Evolutionary conservation across 768 basidiomycete genomes (phyloP).

Genomic region (Rhodotorula kratochvilovae): DNA sequence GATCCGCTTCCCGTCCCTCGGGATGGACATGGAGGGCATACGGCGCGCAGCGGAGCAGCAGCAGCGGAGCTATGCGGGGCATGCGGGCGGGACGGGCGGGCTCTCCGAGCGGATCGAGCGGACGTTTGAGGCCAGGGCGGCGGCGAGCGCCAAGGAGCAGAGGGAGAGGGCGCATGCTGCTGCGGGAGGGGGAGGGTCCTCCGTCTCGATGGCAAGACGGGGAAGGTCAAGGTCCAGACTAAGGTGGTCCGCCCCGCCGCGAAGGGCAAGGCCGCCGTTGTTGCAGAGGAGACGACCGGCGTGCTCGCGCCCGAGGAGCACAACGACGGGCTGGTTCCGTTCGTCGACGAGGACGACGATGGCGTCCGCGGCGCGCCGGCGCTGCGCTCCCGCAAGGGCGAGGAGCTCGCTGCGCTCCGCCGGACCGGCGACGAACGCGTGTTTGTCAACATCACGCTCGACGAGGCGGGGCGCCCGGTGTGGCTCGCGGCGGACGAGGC

Average conservation of each 20-base stretch:
- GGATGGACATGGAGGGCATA: not conserved
- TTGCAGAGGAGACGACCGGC: not conserved
- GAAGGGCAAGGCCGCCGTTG: not conserved
- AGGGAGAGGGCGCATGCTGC: not conserved
- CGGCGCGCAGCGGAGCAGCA: not conserved
- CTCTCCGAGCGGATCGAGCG: conserved; percentile 18
- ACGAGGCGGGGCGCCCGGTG: not conserved
- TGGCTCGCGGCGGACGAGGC: not conserved
- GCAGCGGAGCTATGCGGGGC: conserved; percentile 19
- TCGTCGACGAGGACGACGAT: conserved; percentile 14
- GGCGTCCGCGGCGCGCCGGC: not conserved
- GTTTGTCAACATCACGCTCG: conserved; percentile 3
- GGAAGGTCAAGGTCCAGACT: conserved; percentile 30
- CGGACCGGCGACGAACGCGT: not conserved
- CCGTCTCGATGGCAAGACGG: conserved; percentile 26
- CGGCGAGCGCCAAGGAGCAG: not conserved
- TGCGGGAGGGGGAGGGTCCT: conserved; percentile 17
- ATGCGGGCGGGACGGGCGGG: conserved; percentile 13
- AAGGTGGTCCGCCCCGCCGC: not conserved
- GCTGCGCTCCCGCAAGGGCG: not conserved
- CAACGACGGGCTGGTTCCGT: not conserved
- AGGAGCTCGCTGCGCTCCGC: not conserved
- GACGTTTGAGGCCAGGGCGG: conserved; percentile 5
- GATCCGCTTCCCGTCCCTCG: conserved; percentile 29
- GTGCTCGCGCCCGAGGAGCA: not conserved